A percentile compares a stretch with the other conserved stretches of the same genome.
Evolutionary conservation across 768 basidiomycete genomes (phyloP).

Genomic region (Megacollybia marginata): DNA sequence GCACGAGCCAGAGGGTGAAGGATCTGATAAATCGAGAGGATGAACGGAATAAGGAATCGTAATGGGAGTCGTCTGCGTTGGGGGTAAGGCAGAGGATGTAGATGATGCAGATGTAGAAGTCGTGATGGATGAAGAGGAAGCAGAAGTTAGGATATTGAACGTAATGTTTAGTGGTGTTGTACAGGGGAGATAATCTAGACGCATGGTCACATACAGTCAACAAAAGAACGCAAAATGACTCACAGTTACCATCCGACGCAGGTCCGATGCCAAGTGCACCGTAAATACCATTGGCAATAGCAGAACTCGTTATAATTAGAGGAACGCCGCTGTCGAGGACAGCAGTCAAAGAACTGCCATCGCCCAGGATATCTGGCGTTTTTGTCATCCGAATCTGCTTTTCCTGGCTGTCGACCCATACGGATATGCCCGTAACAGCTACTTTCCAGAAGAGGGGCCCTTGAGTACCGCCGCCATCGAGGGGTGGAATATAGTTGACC

Average conservation of each 20-base stretch:
- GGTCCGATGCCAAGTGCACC: conserved; percentile 62
- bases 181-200: conserved; percentile 69
- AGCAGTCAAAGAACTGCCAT: conserved; percentile 39
- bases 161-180: conserved; percentile 51
- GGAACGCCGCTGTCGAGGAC: conserved; percentile 72
- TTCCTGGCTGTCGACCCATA: background rate
- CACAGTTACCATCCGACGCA: conserved; percentile 58
- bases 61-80: background rate
- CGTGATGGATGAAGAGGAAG: conserved; percentile 36
- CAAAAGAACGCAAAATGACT: conserved; percentile 18
- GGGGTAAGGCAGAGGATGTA: conserved; percentile 75
- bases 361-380: conserved; percentile 13
- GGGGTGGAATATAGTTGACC: background rate
- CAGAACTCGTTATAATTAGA: conserved; percentile 49
- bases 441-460: conserved; percentile 61
- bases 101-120: too few relatives aligned
- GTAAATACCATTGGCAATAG: conserved; percentile 69
- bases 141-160: conserved; percentile 47
- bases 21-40: conserved; percentile 19
- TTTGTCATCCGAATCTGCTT: background rate
- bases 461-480: conserved; percentile 5
- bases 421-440: background rate
- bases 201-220: background rate
- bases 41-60: background rate
- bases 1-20: conserved; percentile 39